phyloP scores from a whole-genome alignment of 108 stramenopile species.

The Nitzschia putrida region DNA sequence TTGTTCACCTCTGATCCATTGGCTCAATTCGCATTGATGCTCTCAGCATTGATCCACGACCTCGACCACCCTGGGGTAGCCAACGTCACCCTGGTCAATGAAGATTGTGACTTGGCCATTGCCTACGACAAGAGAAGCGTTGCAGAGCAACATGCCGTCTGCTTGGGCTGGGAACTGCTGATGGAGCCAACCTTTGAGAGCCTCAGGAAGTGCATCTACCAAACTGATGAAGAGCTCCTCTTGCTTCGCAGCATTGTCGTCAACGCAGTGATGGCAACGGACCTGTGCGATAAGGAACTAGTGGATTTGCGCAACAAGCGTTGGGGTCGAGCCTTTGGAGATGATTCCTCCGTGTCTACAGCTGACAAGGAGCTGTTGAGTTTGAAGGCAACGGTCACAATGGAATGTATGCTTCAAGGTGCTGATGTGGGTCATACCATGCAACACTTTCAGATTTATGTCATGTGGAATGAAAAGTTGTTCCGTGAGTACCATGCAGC shows the following conservation, averaged over 20 bases:
- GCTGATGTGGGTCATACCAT: slow-evolving; percentile 53
- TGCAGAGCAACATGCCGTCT: slow-evolving; percentile 32
- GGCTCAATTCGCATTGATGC: slow-evolving; percentile 36
- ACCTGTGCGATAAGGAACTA: slow-evolving; percentile 17
- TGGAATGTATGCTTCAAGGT: slow-evolving; percentile 48
- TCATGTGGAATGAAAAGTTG: slow-evolving; percentile 48
- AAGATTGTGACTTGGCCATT: slow-evolving; percentile 16
- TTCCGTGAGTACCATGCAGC: slow-evolving; percentile 39
- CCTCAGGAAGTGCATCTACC: slow-evolving; percentile 21
- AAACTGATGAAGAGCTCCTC: slow-evolving; percentile 16
- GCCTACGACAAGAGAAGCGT: slow-evolving; percentile 27
- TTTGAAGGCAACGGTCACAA: slow-evolving; percentile 32
- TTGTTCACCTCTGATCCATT: slow-evolving; percentile 36
- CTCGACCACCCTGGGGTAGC: slow-evolving; percentile 24
- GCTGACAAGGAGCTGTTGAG: background rate
- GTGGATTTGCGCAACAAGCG: slow-evolving; percentile 21
- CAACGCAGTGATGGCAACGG: slow-evolving; percentile 35
- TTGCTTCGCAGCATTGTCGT: slow-evolving; percentile 31
- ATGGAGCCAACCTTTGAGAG: slow-evolving; percentile 31
- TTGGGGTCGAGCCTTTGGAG: slow-evolving; percentile 35
- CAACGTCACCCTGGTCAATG: slow-evolving; percentile 33
- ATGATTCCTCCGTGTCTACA: slow-evolving; percentile 4
- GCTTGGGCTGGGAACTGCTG: slow-evolving; percentile 35
- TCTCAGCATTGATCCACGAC: slow-evolving; percentile 42
- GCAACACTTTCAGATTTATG: slow-evolving; percentile 48